Evolutionary conservation across 768 basidiomycete species (phyloP).

Genomic region (Podaxis pistillaris): DNA sequence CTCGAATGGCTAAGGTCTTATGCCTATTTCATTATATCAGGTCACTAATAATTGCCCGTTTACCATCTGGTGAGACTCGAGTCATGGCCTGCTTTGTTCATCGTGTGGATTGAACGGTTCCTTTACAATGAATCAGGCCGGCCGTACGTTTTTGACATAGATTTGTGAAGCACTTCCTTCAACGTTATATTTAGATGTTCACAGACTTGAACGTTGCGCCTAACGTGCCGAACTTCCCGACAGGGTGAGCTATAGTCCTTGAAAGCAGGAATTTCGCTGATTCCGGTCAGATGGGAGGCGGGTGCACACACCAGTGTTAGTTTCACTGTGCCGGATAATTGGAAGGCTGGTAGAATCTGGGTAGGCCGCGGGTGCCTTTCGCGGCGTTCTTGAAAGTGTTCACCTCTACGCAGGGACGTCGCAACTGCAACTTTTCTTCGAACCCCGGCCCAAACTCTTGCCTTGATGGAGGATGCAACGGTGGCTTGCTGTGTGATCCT

Average conservation of each 20-base stretch:
- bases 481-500: slow-evolving; percentile 58
- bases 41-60: slow-evolving; percentile 64
- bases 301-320: slow-evolving; percentile 33
- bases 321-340: slow-evolving; percentile 59
- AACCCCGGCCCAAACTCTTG: slow-evolving; percentile 60
- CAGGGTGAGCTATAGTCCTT: slow-evolving; percentile 37
- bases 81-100: background rate
- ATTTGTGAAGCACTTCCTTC: background rate
- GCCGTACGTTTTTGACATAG: slow-evolving; percentile 25
- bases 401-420: slow-evolving; percentile 44
- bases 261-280: background rate
- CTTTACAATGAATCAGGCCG: slow-evolving; percentile 28
- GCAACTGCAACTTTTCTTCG: slow-evolving; percentile 58
- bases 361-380: slow-evolving; percentile 20
- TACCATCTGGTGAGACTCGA: slow-evolving; percentile 55
- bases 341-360: slow-evolving; percentile 63
- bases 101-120: background rate
- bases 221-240: slow-evolving; percentile 39
- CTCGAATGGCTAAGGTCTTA: background rate
- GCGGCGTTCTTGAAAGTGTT: background rate
- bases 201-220: slow-evolving; percentile 54
- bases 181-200: slow-evolving; percentile 43
- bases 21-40: slow-evolving; percentile 18
- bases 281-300: slow-evolving; percentile 39
- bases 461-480: slow-evolving; percentile 65